Evolutionary conservation across 305 asterid species (phyloP).

Genomic region (Fraxinus velutina): DNA sequence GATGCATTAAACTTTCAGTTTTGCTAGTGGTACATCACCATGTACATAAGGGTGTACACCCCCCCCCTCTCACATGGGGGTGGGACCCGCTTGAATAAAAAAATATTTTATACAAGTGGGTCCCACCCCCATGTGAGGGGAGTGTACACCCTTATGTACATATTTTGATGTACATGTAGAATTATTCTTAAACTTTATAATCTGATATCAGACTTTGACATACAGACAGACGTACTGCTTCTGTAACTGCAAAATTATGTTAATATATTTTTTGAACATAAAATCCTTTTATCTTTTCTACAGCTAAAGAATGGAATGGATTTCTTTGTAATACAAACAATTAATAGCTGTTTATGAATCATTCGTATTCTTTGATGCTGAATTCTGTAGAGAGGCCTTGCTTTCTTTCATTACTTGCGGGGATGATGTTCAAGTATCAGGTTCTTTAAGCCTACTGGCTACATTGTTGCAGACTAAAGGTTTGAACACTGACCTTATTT

Average conservation of each 20-base stretch:
- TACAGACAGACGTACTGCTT: neutral
- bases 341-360: neutral
- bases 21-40: too few species aligned
- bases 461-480: conserved; percentile 96
- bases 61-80: too few species aligned
- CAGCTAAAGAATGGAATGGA: conserved; percentile 19
- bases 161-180: too few species aligned
- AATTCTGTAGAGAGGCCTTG: conserved; percentile 71
- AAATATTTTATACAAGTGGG: too few species aligned
- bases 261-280: neutral
- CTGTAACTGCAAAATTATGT: neutral
- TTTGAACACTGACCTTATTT: conserved; percentile 29
- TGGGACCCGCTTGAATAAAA: too few species aligned
- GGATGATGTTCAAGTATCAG: conserved; percentile 79
- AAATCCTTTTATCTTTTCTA: neutral
- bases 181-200: neutral
- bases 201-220: neutral
- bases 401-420: conserved; percentile 77
- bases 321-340: conserved; percentile 6
- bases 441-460: conserved; percentile 82
- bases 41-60: too few species aligned
- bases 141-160: too few species aligned
- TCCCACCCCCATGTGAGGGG: too few species aligned
- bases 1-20: neutral
- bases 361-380: conserved; percentile 15